These are phyloP conservation scores for Colletotrichum sp. DNA, from an alignment of 2,329 filamentous ascomycete genomes.

Conservation along the genomic window DNA sequence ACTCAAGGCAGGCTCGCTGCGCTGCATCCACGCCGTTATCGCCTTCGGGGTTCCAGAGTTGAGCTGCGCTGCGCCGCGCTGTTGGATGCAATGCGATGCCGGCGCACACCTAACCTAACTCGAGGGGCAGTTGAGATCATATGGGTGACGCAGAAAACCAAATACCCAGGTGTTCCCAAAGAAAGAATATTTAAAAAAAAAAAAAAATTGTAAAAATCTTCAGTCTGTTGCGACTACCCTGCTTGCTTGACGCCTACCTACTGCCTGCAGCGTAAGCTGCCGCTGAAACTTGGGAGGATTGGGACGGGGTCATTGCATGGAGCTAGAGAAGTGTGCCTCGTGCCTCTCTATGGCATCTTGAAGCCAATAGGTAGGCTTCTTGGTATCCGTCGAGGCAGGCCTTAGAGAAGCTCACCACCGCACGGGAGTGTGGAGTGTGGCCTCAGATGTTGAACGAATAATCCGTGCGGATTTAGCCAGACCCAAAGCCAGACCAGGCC, in stretches of 20 bases:
- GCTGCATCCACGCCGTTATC: not conserved
- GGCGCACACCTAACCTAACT: not conserved
- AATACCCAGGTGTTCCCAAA: not conserved
- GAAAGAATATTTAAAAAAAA: not conserved
- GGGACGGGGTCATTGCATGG: constrained; percentile 12
- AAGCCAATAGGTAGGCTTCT: not conserved
- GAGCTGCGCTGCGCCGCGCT: not conserved
- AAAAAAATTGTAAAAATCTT: not conserved
- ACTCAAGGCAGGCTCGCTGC: not conserved
- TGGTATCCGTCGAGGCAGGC: not conserved
- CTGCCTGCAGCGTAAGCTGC: constrained; percentile 12
- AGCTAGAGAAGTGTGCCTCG: constrained; percentile 13
- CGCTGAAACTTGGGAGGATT: constrained; percentile 13
- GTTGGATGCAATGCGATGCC: not conserved
- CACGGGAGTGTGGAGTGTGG: not conserved
- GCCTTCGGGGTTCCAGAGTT: not conserved
- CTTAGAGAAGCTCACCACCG: not conserved
- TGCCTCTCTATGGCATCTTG: not conserved
- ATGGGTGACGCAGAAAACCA: not conserved
- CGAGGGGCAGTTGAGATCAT: not conserved
- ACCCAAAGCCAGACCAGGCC: not conserved
- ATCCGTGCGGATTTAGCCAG: not conserved
- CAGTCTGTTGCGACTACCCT: not conserved
- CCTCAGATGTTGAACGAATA: not conserved
- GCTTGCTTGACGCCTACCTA: not conserved